Conservation (phyloP, 768 basidiomycete genomes). For the Tylopilus vinaceipallidus region DNA sequence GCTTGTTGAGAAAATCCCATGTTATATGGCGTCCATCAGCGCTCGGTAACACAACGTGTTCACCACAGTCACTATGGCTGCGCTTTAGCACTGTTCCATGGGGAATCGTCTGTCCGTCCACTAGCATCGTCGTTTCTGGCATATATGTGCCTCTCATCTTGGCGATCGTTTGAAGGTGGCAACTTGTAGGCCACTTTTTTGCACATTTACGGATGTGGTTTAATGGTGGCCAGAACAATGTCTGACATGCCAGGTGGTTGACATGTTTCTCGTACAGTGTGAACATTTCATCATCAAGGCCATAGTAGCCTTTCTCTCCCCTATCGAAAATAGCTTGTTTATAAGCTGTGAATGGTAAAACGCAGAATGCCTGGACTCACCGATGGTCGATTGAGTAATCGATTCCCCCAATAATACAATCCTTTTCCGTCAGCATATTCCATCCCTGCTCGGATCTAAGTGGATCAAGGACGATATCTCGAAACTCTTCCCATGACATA, state of each 20-base stretch:
- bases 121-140: background rate
- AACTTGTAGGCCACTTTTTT: background rate
- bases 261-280: background rate
- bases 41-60: background rate
- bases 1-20: background rate
- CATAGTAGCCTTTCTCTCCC: background rate
- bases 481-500: background rate
- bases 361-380: background rate
- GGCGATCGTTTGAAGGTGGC: background rate
- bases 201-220: background rate
- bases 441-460: background rate
- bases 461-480: background rate
- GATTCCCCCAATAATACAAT: background rate
- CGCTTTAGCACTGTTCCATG: background rate
- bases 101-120: background rate
- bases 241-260: background rate
- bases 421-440: background rate
- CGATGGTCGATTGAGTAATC: background rate
- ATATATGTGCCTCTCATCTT: background rate
- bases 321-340: background rate
- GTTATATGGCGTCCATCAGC: too few relatives aligned
- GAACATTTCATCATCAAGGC: background rate
- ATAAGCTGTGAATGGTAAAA: too few relatives aligned
- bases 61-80: background rate
- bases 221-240: slow-evolving; percentile 4